Conservation (phyloP, 495 filamentous ascomycete species). For the Chaetomium fimeti region DNA sequence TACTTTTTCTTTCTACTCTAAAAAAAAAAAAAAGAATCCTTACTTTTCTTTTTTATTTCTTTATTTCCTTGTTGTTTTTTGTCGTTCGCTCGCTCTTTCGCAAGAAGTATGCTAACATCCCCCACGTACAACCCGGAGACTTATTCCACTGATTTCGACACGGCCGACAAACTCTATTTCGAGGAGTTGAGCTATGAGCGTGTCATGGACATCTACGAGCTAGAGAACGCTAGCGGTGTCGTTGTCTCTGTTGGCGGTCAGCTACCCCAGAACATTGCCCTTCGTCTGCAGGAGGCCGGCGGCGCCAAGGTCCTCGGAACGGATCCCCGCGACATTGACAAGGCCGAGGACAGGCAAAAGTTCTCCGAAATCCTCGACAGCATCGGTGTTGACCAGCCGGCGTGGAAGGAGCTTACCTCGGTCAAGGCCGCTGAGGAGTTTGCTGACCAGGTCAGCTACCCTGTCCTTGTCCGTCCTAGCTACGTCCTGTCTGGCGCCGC, state of each 20-base stretch:
- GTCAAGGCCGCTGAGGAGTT: constrained; percentile 83
- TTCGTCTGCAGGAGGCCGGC: constrained; percentile 88
- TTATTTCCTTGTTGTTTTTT: no score
- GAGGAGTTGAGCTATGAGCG: constrained; percentile 96
- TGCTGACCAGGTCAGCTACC: constrained; percentile 85
- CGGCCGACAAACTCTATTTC: constrained; percentile 93
- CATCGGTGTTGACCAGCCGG: constrained; percentile 91
- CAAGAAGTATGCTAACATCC: constrained; percentile 27
- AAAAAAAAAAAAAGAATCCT: no score
- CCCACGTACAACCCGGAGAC: constrained; percentile 78
- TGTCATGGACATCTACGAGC: constrained; percentile 98
- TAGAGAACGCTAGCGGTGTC: constrained; percentile 82
- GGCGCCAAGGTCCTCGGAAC: constrained; percentile 88
- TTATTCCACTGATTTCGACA: constrained; percentile 84
- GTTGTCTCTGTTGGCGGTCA: constrained; percentile 96
- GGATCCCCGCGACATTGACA: constrained; percentile 90
- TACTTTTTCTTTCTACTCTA: no score
- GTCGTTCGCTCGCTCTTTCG: no score
- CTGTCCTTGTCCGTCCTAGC: constrained; percentile 91
- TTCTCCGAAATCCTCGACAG: constrained; percentile 97
- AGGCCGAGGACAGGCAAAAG: constrained; percentile 95
- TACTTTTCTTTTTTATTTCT: no score
- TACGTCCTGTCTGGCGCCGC: constrained; percentile 97
- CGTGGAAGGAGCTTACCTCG: constrained; percentile 96
- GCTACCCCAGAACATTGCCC: constrained; percentile 94